Base-by-base conservation (phyloP, 176 grass and related monocot genomes). In the Aechmea fasciata region DNA sequence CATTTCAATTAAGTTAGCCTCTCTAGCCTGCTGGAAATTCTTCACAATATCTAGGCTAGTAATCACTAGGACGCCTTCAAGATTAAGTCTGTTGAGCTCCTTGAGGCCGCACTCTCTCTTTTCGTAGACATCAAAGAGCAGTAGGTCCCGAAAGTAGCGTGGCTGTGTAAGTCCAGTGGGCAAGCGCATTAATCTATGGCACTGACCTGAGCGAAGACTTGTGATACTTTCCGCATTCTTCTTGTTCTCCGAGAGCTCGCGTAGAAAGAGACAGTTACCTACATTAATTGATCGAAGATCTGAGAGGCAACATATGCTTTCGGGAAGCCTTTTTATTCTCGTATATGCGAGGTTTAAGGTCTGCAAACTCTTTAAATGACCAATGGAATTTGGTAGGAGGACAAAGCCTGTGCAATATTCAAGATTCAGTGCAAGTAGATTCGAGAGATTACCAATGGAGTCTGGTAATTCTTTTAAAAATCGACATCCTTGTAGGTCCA, bases 1-100 rank as follows among this genome's bases (percentile, higher is more conserved):
- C n/a, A 52, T 69, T 19, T 69, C 48, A 11, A 13, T 69, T 20
- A 52, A 25, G 49, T 69, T 69, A 20, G 67, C 48, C 9, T 51
- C 48, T 11, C n/a, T 50, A 1, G 67, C 67, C 48, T 69, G 48
- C 12, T 14, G 11, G 47, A 11, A 47, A 23, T 51, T 50, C 47
- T 47, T 51, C 10, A 13, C 48, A 50, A 51, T 69, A 11, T 69
- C 18, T 9, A 69, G 9, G 20, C 22, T 20, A 10, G 11, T 13
- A 22, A 69, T 69, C 23, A 13, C 1, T 47, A 69, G 23, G 23
- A 50, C 11, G 24, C 17, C 19, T 51, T 14, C 19, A 12, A 69
- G 48, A 14, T 69, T 69, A n/a, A 51, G 18, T n/a, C n/a, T 11
- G n/a, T 48, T 17, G 18, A 69, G 11, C 48, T 69, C 67, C 11